These are phyloP conservation scores for Wallacemonas collosoma DNA, from an alignment of 208 protist species.

Conservation along the genomic window DNA sequence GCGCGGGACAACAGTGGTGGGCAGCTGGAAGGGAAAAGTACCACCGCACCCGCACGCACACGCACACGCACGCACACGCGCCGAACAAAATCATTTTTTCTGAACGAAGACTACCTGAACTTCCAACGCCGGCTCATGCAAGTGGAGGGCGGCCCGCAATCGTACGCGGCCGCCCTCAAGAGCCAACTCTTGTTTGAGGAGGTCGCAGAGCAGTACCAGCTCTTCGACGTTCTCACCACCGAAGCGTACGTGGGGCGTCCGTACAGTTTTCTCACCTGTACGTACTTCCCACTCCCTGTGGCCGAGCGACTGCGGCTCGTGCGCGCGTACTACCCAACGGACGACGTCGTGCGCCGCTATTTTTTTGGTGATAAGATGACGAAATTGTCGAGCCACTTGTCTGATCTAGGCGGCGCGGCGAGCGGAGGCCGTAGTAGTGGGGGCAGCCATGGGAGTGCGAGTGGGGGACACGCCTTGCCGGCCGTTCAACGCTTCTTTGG, in stretches of 20 bases:
- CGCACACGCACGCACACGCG: background rate
- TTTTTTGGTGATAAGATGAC: constrained; percentile 76
- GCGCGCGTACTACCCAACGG: constrained; percentile 78
- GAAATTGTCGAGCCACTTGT: constrained; percentile 36
- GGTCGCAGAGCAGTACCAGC: constrained; percentile 74
- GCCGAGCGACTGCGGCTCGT: constrained; percentile 65
- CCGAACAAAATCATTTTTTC: constrained; percentile 31
- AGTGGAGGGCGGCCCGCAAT: constrained; percentile 24
- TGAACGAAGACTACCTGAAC: constrained; percentile 46
- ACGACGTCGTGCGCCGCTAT: constrained; percentile 55
- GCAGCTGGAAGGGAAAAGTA: background rate
- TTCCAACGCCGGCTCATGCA: constrained; percentile 59
- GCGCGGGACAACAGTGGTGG: too few relatives aligned
- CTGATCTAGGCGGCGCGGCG: background rate
- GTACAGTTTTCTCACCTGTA: constrained; percentile 82
- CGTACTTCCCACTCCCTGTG: constrained; percentile 67
- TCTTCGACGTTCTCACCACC: constrained; percentile 59
- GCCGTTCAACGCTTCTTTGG: background rate
- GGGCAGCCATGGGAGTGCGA: background rate
- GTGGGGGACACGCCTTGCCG: background rate
- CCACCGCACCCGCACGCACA: background rate
- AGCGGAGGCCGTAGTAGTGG: background rate
- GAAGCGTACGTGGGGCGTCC: constrained; percentile 69
- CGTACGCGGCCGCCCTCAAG: constrained; percentile 31
- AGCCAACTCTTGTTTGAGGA: constrained; percentile 62